Percentiles rank a stretch among this genome's conserved stretches.
Evolutionary conservation across 306 rosid species (phyloP).

Genomic region (Mimosa bimucronata): DNA sequence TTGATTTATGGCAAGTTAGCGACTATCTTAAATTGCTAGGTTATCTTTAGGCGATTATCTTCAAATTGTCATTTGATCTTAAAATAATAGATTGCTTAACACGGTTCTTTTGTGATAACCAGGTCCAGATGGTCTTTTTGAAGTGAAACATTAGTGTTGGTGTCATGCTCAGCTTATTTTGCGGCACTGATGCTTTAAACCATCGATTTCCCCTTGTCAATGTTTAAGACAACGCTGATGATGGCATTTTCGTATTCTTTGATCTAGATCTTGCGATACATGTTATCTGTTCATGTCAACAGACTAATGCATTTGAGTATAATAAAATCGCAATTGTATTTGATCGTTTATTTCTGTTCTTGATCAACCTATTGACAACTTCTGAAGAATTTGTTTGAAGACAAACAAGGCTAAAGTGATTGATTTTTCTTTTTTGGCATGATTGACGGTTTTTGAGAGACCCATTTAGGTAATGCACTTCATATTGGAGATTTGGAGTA

Average conservation of each 20-base stretch:
- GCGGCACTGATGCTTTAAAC: constrained; percentile 12
- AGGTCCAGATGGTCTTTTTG: constrained; percentile 63
- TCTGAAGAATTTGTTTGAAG: neutral
- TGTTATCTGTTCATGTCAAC: neutral
- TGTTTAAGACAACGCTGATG: constrained; percentile 27
- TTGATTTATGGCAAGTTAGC: neutral
- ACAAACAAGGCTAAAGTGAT: neutral
- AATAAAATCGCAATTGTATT: constrained; percentile 39
- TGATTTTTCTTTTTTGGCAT: neutral
- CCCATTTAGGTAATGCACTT: too few relatives aligned
- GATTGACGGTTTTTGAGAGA: neutral
- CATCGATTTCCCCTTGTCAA: constrained; percentile 15
- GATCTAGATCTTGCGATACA: constrained; percentile 27
- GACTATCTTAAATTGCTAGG: constrained; percentile 9
- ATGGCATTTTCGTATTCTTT: constrained; percentile 26
- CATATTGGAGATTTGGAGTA: too few relatives aligned
- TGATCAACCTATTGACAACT: constrained; percentile 10
- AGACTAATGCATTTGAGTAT: neutral
- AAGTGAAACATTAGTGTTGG: constrained; percentile 41
- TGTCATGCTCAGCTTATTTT: constrained; percentile 30
- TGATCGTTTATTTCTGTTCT: neutral
- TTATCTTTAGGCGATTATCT: constrained; percentile 4
- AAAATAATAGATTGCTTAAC: constrained; percentile 21
- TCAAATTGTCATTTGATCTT: constrained; percentile 26
- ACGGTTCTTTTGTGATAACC: constrained; percentile 34